These are phyloP conservation scores for Yarrowia bubula DNA, from an alignment of 805 yeast species.

Conservation along the genomic window DNA sequence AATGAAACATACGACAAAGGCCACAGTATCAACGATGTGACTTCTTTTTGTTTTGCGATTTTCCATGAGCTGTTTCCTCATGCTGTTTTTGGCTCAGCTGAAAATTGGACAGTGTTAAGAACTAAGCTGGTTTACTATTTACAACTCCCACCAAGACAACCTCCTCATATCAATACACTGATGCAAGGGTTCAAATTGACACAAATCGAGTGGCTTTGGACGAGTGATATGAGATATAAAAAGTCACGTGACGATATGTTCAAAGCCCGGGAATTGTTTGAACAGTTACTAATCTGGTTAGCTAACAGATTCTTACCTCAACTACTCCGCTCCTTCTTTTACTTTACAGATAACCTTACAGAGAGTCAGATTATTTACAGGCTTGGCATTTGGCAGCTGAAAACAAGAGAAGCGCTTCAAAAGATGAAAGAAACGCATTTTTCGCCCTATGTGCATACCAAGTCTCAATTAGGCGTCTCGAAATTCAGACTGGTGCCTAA, in stretches of 20 bases:
- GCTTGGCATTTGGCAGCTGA: not conserved
- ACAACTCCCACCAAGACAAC: not conserved
- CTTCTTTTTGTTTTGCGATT: not conserved
- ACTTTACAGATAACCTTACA: not conserved
- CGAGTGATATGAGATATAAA: not conserved
- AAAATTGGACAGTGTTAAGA: not conserved
- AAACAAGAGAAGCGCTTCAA: not conserved
- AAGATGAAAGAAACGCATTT: not conserved
- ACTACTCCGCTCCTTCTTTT: not conserved
- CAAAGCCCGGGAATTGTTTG: not conserved
- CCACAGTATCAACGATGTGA: not conserved
- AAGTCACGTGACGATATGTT: not conserved
- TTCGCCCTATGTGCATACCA: not conserved
- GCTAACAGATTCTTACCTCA: not conserved
- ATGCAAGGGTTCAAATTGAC: not conserved
- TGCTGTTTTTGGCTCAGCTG: not conserved
- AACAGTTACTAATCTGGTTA: not conserved
- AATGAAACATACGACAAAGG: not conserved
- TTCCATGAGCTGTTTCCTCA: not conserved
- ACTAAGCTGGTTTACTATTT: not conserved
- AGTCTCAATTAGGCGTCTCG: slow-evolving; percentile 1
- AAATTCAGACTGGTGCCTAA: slow-evolving; percentile 16
- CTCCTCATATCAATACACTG: not conserved
- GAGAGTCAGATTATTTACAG: not conserved
- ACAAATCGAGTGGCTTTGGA: slow-evolving; percentile 3